Base-by-base conservation (phyloP, 768 basidiomycete genomes). In the Rubroboletus pulcherrimus region DNA sequence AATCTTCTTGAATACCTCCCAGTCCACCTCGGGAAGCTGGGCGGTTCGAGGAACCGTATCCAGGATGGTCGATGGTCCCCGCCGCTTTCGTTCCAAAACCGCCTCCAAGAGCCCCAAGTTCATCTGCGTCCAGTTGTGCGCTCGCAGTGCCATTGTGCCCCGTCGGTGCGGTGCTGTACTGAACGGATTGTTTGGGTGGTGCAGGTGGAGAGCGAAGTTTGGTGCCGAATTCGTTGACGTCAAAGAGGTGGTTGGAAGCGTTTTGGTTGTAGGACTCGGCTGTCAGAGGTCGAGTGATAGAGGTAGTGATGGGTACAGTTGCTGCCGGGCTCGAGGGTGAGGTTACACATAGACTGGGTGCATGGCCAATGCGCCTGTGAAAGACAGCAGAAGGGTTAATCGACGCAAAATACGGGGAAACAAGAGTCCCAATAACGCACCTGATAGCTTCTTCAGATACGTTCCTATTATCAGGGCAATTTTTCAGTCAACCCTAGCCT, bases 361-460 rank as follows among this genome's bases (percentile, higher is more conserved):
- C 77, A 21, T 63, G 60, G 3, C 79, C 80, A 31, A 82, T 82
- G n/a, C 80, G 78, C 59, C 80, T 81, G 59, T 30, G 26, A 21
- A 17, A 11, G 9, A 44, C 15, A 19, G 19, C 7, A 17, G 3
- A 35, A 35, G 15, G 43, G 49, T 49, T 47, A 29, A 54, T 49
- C 38, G 17, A 49, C 43, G 37, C 50, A 15, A 30, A n/a, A 29
- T 9, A 51, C 15, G 15, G 5, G 15, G 10, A 29, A 19, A 42
- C 7, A 17, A 14, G 14, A 34, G 10, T 7, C 11, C 9, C 11
- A n/a, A 49, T 35, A 59, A 55, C 62, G 3, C 55, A 74, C 74
- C 76, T 81, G 54, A 89, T 77, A 31, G 89, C 88, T 69, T 91
- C 89, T 17, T 79, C 74, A 1, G 89, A 91, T 8, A 89, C 85